Conservation (phyloP, 768 basidiomycete genomes). For the Fibroporia radiculosa region DNA sequence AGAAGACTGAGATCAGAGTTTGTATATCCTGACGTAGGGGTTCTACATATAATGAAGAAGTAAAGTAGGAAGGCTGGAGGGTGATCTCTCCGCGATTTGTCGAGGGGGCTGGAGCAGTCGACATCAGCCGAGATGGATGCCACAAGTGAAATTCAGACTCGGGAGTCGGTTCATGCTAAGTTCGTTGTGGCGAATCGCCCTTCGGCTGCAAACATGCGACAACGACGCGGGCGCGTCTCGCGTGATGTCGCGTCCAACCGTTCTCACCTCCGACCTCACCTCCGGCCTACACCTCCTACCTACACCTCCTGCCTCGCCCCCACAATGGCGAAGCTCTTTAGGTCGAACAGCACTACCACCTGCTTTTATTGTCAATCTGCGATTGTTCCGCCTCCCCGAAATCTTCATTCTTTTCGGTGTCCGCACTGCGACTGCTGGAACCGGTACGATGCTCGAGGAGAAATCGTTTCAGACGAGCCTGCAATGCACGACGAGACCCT, state of each 20-base stretch:
- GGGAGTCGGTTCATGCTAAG: neutral
- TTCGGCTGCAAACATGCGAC: constrained; percentile 9
- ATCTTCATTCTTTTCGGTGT: constrained; percentile 57
- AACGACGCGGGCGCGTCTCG: constrained; percentile 17
- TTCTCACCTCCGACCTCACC: constrained; percentile 1
- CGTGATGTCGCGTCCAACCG: constrained; percentile 7
- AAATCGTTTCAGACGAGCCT: constrained; percentile 79
- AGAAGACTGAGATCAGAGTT: constrained; percentile 42
- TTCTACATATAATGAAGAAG: constrained; percentile 65
- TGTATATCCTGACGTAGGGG: constrained; percentile 59
- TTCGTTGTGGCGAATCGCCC: neutral
- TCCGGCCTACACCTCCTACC: neutral
- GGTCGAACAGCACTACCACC: constrained; percentile 38
- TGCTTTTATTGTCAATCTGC: constrained; percentile 70
- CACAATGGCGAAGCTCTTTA: constrained; percentile 36
- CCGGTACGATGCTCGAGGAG: constrained; percentile 59
- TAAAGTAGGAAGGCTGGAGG: constrained; percentile 72
- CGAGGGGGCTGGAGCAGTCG: constrained; percentile 46
- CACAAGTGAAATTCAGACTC: too few species aligned
- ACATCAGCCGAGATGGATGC: constrained; percentile 21
- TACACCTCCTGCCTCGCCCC: neutral
- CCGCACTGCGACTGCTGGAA: constrained; percentile 68
- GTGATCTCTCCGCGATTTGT: constrained; percentile 50
- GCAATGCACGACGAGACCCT: constrained; percentile 80
- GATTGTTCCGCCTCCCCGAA: constrained; percentile 31